Conservation (phyloP, 2,329 filamentous ascomycete species). For the Pseudogymnoascus sp. region DNA sequence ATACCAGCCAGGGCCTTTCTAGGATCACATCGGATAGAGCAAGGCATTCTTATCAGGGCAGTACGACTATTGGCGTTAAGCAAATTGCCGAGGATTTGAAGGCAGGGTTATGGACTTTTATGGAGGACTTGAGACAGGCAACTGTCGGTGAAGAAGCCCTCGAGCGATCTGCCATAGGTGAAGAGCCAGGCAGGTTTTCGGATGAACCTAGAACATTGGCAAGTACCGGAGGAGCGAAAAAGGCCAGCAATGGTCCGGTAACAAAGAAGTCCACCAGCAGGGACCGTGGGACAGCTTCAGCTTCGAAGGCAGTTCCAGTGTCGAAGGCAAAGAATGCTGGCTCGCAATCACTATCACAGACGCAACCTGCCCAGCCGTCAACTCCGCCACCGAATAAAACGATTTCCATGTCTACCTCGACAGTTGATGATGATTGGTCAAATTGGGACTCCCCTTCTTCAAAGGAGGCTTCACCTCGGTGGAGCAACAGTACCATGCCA, state of each 20-base stretch:
- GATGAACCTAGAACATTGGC: not conserved
- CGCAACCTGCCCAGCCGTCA: not conserved
- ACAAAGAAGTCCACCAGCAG: not conserved
- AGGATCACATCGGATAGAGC: constrained; percentile 20
- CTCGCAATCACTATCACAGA: not conserved
- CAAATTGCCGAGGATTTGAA: constrained; percentile 63
- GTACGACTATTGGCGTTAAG: constrained; percentile 25
- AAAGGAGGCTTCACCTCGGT: constrained; percentile 46
- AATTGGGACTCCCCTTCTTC: constrained; percentile 54
- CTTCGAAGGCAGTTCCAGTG: not conserved
- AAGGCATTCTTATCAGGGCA: constrained; percentile 27
- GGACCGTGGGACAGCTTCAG: not conserved
- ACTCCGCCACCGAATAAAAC: constrained; percentile 9
- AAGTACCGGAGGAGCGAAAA: not conserved
- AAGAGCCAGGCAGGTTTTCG: not conserved
- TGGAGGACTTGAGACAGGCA: constrained; percentile 90
- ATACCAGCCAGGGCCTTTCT: constrained; percentile 24
- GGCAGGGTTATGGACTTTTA: constrained; percentile 85
- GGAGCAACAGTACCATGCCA: constrained; percentile 45
- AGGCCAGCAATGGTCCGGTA: not conserved
- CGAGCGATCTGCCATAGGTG: constrained; percentile 34
- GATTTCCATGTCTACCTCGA: constrained; percentile 21
- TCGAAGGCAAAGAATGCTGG: not conserved
- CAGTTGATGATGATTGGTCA: constrained; percentile 54
- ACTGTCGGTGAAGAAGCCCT: constrained; percentile 91